Evolutionary conservation across 2,329 filamentous ascomycete genomes (phyloP).

Genomic region (Aspergillus brunneoviolaceus): DNA sequence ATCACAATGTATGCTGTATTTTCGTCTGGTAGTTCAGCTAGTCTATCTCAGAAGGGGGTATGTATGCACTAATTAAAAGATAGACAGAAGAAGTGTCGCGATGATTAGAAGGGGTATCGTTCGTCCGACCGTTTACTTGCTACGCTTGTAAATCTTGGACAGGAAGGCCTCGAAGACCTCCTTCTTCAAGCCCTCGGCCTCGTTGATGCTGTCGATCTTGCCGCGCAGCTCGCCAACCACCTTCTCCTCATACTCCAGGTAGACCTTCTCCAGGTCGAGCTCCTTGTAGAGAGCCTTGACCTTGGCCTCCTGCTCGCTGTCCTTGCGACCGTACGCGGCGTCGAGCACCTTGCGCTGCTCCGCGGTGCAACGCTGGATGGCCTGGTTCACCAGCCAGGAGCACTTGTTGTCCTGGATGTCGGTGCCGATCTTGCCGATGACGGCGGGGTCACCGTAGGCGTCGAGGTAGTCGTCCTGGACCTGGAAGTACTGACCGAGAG

Average conservation of each 20-base stretch:
- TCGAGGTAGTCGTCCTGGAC: conserved; percentile 98
- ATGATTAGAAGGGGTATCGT: conserved; percentile 5
- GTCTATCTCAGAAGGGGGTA: conserved; percentile 10
- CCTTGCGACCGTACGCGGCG: conserved; percentile 91
- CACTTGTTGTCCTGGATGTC: conserved; percentile 99
- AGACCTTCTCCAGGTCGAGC: conserved; percentile 77
- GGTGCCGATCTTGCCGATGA: conserved; percentile 97
- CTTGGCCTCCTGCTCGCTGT: conserved; percentile 74
- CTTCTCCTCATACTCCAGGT: conserved; percentile 87
- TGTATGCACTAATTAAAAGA: conserved; percentile 3
- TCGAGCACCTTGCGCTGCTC: conserved; percentile 88
- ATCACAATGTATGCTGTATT: neutral
- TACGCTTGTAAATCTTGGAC: conserved; percentile 96
- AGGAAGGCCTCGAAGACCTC: conserved; percentile 86
- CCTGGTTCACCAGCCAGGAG: conserved; percentile 97
- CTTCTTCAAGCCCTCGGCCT: conserved; percentile 86
- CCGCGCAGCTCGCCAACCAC: conserved; percentile 72
- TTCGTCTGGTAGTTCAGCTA: neutral
- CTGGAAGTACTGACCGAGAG: conserved; percentile 98
- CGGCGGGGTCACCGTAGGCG: conserved; percentile 88
- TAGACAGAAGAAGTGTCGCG: conserved; percentile 1
- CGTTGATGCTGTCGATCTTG: conserved; percentile 77
- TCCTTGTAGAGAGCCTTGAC: conserved; percentile 90
- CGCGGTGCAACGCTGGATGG: conserved; percentile 72
- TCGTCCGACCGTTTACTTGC: conserved; percentile 63